A percentile compares a stretch with the other conserved stretches of the same genome.
phyloP scores from a whole-genome alignment of 108 stramenopile genomes.

The Skeletonema menzelii region DNA sequence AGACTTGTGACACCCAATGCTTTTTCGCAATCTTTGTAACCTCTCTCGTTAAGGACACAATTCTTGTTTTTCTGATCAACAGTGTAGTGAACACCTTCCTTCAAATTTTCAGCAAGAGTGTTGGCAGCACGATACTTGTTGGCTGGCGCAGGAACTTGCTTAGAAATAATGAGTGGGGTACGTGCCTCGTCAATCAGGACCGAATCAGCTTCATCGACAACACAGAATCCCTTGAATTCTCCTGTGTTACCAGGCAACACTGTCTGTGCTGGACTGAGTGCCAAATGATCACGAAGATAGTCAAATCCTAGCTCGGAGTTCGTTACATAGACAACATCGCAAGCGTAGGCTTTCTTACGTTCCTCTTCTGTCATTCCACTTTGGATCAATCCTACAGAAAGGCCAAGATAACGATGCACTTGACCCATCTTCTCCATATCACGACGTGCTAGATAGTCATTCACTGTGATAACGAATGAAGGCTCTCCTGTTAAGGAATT shows the following conservation, averaged over 20 bases:
- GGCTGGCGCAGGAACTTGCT: slow-evolving; percentile 85
- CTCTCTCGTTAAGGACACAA: slow-evolving; percentile 85
- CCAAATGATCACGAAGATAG: slow-evolving; percentile 91
- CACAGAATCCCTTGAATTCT: slow-evolving; percentile 86
- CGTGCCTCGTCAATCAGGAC: slow-evolving; percentile 97
- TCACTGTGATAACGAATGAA: slow-evolving; percentile 90
- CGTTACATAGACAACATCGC: slow-evolving; percentile 94
- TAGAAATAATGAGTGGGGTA: slow-evolving; percentile 94
- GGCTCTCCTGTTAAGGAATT: slow-evolving; percentile 80
- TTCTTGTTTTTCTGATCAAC: slow-evolving; percentile 93
- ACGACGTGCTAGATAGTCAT: slow-evolving; percentile 94
- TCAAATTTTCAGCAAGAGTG: slow-evolving; percentile 78
- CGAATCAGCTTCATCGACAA: slow-evolving; percentile 97
- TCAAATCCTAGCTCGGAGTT: slow-evolving; percentile 97
- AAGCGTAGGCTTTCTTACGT: slow-evolving; percentile 82
- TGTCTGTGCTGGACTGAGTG: slow-evolving; percentile 74
- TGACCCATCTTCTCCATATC: slow-evolving; percentile 97
- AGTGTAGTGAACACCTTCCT: slow-evolving; percentile 85
- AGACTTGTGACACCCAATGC: slow-evolving; percentile 84
- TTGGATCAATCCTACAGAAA: slow-evolving; percentile 94
- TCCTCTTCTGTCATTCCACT: slow-evolving; percentile 81
- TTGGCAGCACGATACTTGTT: slow-evolving; percentile 82
- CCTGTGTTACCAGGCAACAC: slow-evolving; percentile 72
- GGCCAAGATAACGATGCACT: slow-evolving; percentile 89
- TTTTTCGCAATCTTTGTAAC: slow-evolving; percentile 84